phyloP scores from a whole-genome alignment of 306 rosid species.

The Trifolium subterraneum region DNA sequence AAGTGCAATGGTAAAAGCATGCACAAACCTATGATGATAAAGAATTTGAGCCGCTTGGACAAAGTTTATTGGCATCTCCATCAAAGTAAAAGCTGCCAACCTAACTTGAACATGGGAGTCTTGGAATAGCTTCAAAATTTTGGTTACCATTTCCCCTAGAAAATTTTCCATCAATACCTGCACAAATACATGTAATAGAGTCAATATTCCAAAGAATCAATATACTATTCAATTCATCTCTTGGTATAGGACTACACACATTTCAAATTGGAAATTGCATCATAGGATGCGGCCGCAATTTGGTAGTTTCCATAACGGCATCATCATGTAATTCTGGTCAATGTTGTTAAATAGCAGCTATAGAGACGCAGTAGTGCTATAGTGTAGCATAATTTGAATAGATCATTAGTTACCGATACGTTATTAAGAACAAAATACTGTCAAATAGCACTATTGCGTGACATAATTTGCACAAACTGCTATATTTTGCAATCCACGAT shows the following conservation, averaged over 20 bases:
- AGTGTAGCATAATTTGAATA: not conserved
- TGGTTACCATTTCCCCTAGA: conserved; percentile 40
- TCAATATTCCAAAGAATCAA: not conserved
- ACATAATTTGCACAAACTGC: not conserved
- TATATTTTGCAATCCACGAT: too few species aligned
- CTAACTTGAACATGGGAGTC: conserved; percentile 53
- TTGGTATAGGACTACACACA: too few species aligned
- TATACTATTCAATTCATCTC: not conserved
- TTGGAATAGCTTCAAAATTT: conserved; percentile 45
- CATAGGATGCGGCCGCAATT: not conserved
- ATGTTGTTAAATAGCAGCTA: not conserved
- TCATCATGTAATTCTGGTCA: not conserved
- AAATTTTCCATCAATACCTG: conserved; percentile 46
- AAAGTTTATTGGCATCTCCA: conserved; percentile 48
- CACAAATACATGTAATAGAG: conserved; percentile 5
- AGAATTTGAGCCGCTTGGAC: conserved; percentile 45
- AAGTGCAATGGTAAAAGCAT: conserved; percentile 49
- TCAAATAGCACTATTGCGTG: too few species aligned
- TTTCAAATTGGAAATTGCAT: too few species aligned
- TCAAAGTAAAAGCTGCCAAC: conserved; percentile 49
- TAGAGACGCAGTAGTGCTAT: too few species aligned
- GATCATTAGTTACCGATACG: too few species aligned
- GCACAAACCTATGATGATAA: conserved; percentile 47
- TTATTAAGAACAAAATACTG: not conserved
- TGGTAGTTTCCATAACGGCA: not conserved